These are phyloP conservation scores for Puccinellia tenuiflora DNA, from an alignment of 176 grass and related monocot species.

Conservation along the genomic window DNA sequence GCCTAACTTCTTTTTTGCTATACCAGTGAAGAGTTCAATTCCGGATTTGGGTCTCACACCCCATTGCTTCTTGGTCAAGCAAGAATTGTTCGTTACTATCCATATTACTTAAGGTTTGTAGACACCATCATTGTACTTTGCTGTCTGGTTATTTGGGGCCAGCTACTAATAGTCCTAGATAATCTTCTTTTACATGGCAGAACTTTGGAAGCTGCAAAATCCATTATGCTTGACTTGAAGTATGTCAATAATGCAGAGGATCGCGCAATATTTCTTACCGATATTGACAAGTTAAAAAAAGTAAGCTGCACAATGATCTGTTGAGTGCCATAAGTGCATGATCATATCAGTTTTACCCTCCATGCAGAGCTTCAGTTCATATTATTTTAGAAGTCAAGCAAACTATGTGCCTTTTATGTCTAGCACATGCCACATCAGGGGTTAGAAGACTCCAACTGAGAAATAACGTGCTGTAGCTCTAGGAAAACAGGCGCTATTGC, in stretches of 20 bases:
- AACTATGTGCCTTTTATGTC: not conserved
- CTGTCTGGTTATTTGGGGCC: slow-evolving; percentile 18
- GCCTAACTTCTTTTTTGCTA: slow-evolving; percentile 23
- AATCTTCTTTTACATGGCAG: slow-evolving; percentile 46
- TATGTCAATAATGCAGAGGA: slow-evolving; percentile 90
- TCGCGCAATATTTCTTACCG: slow-evolving; percentile 68
- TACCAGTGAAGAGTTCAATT: slow-evolving; percentile 94
- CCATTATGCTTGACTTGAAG: slow-evolving; percentile 70
- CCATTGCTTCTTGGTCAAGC: slow-evolving; percentile 98
- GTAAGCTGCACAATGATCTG: slow-evolving; percentile 31
- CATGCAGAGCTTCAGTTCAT: not conserved
- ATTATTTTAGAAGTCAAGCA: not conserved
- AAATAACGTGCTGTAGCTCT: not conserved
- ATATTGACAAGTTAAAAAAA: slow-evolving; percentile 68
- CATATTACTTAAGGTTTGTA: slow-evolving; percentile 74
- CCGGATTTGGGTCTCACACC: slow-evolving; percentile 97
- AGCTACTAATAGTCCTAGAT: slow-evolving; percentile 22
- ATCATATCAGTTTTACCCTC: slow-evolving; percentile 1
- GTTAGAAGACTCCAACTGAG: slow-evolving; percentile 11
- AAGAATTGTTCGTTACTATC: slow-evolving; percentile 90
- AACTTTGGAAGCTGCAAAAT: slow-evolving; percentile 68
- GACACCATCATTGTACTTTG: not conserved
- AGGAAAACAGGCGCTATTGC: not conserved
- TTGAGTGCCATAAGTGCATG: slow-evolving; percentile 5
- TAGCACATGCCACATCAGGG: not conserved